A percentile compares a stretch with the other conserved stretches of the same genome.
phyloP scores from a whole-genome alignment of 1,139 yeast species.

The Nakaseomyces delphensis region DNA sequence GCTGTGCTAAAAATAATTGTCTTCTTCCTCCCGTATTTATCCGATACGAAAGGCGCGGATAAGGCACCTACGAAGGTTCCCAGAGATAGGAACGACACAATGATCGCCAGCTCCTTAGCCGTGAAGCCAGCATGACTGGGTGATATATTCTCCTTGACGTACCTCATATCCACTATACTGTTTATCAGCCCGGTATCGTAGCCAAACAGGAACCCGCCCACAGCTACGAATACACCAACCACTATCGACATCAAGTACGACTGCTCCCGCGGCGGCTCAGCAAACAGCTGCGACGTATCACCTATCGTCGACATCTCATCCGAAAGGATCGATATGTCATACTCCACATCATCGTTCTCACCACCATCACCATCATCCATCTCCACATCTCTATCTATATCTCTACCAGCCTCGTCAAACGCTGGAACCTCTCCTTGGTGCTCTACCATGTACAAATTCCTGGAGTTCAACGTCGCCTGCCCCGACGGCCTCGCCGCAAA shows the following conservation, averaged over 20 bases:
- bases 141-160: constrained; percentile 49
- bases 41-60: constrained; percentile 60
- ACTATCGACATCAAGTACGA: constrained; percentile 53
- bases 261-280: constrained; percentile 34
- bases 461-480: constrained; percentile 1
- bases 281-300: constrained; percentile 16
- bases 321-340: constrained; percentile 9
- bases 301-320: constrained; percentile 14
- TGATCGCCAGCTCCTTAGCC: constrained; percentile 54
- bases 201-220: constrained; percentile 76
- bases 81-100: constrained; percentile 61
- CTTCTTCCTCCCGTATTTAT: constrained; percentile 42
- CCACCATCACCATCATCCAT: constrained; percentile 4
- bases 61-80: constrained; percentile 76
- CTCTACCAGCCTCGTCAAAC: neutral
- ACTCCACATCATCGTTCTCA: constrained; percentile 9
- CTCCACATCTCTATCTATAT: neutral
- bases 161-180: constrained; percentile 61
- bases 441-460: constrained; percentile 2
- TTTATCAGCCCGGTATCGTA: constrained; percentile 78
- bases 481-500: neutral
- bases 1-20: constrained; percentile 27
- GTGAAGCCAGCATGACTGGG: constrained; percentile 40
- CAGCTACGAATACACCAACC: constrained; percentile 69
- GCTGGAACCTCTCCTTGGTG: too few species aligned